These are phyloP conservation scores for Heliosperma pusillum DNA, from an alignment of 148 eudicot species.

Conservation along the genomic window DNA sequence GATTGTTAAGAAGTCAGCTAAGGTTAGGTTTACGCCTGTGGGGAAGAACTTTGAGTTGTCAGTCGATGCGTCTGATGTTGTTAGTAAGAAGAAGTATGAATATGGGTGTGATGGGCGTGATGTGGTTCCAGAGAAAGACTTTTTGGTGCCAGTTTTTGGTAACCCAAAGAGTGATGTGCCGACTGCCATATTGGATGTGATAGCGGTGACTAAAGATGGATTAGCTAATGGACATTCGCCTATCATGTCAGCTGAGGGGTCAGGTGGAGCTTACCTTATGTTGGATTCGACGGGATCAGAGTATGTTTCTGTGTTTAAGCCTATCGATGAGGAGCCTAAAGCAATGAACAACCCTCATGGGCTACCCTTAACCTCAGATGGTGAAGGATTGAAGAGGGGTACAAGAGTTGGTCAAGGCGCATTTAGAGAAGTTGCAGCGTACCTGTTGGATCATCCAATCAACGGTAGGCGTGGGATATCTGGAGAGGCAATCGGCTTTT, in stretches of 20 bases:
- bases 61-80: constrained; percentile 46
- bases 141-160: constrained; percentile 57
- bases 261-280: constrained; percentile 96
- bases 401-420: constrained; percentile 95
- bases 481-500: constrained; percentile 67
- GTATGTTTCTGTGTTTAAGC: constrained; percentile 85
- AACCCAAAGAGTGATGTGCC: constrained; percentile 59
- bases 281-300: constrained; percentile 53
- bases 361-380: constrained; percentile 62
- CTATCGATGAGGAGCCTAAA: constrained; percentile 90
- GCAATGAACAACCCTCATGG: constrained; percentile 89
- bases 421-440: constrained; percentile 83
- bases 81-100: constrained; percentile 27
- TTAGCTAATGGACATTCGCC: constrained; percentile 57
- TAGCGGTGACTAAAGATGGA: constrained; percentile 53
- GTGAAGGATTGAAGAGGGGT: constrained; percentile 96
- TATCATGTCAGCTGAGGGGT: constrained; percentile 79
- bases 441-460: constrained; percentile 80
- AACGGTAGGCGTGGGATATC: constrained; percentile 49
- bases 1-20: constrained; percentile 63
- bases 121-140: constrained; percentile 31
- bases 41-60: constrained; percentile 68
- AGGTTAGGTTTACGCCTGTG: constrained; percentile 62
- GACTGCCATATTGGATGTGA: constrained; percentile 41
- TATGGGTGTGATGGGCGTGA: constrained; percentile 23